Conservation (phyloP, 345 rosid genomes). For the Hevea brasiliensis region DNA sequence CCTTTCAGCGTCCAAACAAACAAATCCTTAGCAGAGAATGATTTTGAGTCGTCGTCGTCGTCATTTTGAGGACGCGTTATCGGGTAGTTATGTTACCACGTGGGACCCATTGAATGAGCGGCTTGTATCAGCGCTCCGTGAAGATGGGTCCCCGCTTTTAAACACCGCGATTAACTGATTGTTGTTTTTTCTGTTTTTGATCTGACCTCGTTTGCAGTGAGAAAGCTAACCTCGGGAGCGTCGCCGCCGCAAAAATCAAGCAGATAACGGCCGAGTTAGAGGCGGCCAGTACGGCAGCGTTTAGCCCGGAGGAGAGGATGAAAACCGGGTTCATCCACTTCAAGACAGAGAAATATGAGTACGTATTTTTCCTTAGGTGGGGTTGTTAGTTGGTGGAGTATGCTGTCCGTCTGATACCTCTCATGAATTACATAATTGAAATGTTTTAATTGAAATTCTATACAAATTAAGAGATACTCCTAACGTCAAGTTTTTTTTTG, state of each 20-base stretch:
- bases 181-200: not conserved
- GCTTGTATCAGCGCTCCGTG: no score
- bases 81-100: no score
- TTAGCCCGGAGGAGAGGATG: slow-evolving; percentile 57
- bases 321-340: slow-evolving; percentile 73
- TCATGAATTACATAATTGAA: no score
- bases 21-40: no score
- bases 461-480: no score
- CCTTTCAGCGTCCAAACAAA: not conserved
- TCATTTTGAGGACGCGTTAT: no score
- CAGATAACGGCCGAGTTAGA: slow-evolving; percentile 73
- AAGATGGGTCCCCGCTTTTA: no score
- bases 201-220: slow-evolving; percentile 43
- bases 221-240: slow-evolving; percentile 56
- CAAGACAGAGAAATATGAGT: slow-evolving; percentile 79
- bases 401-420: slow-evolving; percentile 9
- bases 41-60: no score
- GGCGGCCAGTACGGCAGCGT: slow-evolving; percentile 39
- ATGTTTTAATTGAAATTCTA: no score
- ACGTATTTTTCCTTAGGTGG: slow-evolving; percentile 14
- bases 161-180: slow-evolving; percentile 5
- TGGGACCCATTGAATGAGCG: no score
- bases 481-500: no score
- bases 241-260: slow-evolving; percentile 83
- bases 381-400: not conserved